A percentile compares a stretch with the other conserved stretches of the same genome.
Conservation (phyloP, 139 green algal species). For the Chlorella ohadii region DNA sequence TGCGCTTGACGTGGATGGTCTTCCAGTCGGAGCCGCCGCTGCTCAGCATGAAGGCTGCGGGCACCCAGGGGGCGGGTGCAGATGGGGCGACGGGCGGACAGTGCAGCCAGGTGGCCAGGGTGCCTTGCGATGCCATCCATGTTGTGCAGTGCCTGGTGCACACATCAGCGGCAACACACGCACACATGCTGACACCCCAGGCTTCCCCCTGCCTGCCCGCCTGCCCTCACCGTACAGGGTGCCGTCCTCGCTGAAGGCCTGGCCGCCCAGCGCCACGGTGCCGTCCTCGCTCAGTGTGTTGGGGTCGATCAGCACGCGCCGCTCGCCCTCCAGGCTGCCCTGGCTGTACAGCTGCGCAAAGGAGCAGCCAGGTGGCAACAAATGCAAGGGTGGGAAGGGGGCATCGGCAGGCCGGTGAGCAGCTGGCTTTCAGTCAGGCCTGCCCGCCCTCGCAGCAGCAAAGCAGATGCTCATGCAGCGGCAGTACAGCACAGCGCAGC, state of each 20-base stretch:
- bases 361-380: neutral
- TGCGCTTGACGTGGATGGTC: constrained; percentile 69
- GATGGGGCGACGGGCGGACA: too few species aligned
- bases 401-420: neutral
- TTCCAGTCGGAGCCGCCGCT: constrained; percentile 85
- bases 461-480: too few species aligned
- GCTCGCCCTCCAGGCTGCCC: constrained; percentile 52
- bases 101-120: too few species aligned
- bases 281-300: constrained; percentile 75
- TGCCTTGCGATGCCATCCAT: too few species aligned
- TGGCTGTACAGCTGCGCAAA: constrained; percentile 69
- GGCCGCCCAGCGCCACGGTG: constrained; percentile 55
- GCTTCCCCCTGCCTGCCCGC: too few species aligned
- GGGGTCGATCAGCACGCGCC: constrained; percentile 86
- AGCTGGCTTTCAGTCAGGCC: too few species aligned
- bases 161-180: too few species aligned
- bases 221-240: constrained; percentile 44
- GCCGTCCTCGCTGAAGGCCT: constrained; percentile 81
- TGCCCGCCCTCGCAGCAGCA: too few species aligned
- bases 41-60: constrained; percentile 70
- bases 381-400: neutral
- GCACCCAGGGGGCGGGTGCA: too few species aligned
- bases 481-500: too few species aligned
- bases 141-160: too few species aligned
- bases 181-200: too few species aligned